Evolutionary conservation across 768 basidiomycete species (phyloP).

Genomic region (Cubamyces lactineus): DNA sequence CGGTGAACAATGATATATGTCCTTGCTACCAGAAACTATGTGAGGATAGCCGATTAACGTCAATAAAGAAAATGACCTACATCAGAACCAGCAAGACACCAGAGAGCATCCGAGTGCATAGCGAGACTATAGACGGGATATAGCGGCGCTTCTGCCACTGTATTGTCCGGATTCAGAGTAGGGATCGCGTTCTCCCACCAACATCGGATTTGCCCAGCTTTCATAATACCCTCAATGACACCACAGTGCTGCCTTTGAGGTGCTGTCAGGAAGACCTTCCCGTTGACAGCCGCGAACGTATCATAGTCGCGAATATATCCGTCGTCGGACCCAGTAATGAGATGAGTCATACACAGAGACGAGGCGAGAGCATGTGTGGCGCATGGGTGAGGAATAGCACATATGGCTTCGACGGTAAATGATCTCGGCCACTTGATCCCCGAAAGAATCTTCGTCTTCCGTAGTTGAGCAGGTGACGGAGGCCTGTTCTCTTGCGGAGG

Average conservation of each 20-base stretch:
- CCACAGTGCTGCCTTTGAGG: constrained; percentile 89
- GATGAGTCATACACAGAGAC: constrained; percentile 84
- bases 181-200: constrained; percentile 89
- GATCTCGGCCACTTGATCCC: constrained; percentile 51
- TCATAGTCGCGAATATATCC: constrained; percentile 94
- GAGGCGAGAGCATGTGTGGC: constrained; percentile 88
- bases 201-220: constrained; percentile 79
- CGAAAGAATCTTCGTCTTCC: constrained; percentile 48
- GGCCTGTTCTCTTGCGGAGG: constrained; percentile 40
- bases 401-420: constrained; percentile 88
- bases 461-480: constrained; percentile 58
- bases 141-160: constrained; percentile 53
- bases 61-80: constrained; percentile 43
- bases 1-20: constrained; percentile 90
- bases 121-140: constrained; percentile 89
- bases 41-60: neutral
- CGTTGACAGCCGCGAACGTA: constrained; percentile 85
- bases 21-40: constrained; percentile 57
- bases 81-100: constrained; percentile 86
- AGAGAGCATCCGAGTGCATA: constrained; percentile 92
- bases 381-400: constrained; percentile 86
- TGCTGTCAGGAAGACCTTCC: constrained; percentile 83
- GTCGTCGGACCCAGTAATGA: constrained; percentile 91
- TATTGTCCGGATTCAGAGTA: constrained; percentile 30
- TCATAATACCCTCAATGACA: constrained; percentile 90